Conservation (phyloP, 257 asterid genomes). For the Marsdenia floribunda region DNA sequence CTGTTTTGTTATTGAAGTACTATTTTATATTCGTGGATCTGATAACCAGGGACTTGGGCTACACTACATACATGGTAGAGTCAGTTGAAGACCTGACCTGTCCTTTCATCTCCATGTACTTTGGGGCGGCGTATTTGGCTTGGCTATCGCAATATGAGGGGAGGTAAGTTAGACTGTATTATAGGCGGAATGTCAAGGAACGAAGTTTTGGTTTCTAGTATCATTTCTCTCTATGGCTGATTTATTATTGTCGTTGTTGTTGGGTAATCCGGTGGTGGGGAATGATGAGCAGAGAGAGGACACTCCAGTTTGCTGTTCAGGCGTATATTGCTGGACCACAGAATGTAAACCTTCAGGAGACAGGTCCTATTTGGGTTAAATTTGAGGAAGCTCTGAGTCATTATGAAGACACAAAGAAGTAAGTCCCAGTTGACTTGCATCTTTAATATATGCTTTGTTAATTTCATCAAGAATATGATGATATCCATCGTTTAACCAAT, state of each 20-base stretch:
- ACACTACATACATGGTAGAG: slow-evolving; percentile 58
- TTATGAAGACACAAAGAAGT: slow-evolving; percentile 51
- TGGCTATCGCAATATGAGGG: slow-evolving; percentile 92
- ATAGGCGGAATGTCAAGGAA: not conserved
- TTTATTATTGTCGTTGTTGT: not conserved
- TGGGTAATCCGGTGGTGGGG: not conserved
- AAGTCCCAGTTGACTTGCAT: slow-evolving; percentile 6
- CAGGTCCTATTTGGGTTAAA: slow-evolving; percentile 55
- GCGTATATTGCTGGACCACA: slow-evolving; percentile 85
- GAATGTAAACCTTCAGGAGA: slow-evolving; percentile 68
- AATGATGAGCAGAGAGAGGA: slow-evolving; percentile 53
- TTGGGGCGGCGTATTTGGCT: slow-evolving; percentile 86
- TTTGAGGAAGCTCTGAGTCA: slow-evolving; percentile 60
- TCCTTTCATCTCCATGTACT: slow-evolving; percentile 90
- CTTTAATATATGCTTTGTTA: not conserved
- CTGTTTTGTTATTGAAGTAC: not conserved
- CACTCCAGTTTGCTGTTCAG: slow-evolving; percentile 68
- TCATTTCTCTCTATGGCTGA: not conserved
- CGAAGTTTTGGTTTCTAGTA: not conserved
- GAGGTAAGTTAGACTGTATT: slow-evolving; percentile 35
- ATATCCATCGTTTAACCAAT: not conserved
- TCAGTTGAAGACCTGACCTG: slow-evolving; percentile 82
- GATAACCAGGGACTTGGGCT: slow-evolving; percentile 59
- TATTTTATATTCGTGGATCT: slow-evolving; percentile 21
- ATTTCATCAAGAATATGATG: not conserved